Evolutionary conservation across 2,329 filamentous ascomycete genomes (phyloP), one percentile per base, ranked within the genome.

Genomic region (Epichloe sp.): DNA sequence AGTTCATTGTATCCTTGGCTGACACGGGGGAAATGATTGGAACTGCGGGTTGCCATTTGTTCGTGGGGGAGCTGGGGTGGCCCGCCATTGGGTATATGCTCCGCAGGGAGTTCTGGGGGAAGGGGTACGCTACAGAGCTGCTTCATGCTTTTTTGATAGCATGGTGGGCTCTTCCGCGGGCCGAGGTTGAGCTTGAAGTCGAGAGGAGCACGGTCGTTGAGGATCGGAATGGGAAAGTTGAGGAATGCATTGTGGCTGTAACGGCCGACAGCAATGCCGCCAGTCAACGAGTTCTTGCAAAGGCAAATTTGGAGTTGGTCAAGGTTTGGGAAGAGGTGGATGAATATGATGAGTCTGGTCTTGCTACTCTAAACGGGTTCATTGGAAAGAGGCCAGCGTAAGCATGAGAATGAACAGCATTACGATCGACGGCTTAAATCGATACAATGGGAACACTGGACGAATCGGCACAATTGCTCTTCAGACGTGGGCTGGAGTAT

Each of bases 21-120:
- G 68, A 64, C 23, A 74, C 70, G 15, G 71, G 69, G n/a, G 71
- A 77, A 55, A 61, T 82, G 34, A 65, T 82, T 50, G 74, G 79
- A 40, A 58, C 71, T 15, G 72, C 76, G 36, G 73, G 77, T 31
- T 67, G 66, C 52, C 67, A 72, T 55, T 57, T 55, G 52, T 47
- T 58, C 38, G 47, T 55, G 34, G 64, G 64, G 53, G 57, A 63
- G 49, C 60, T 71, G 17, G 76, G 75, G 46, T 80, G 77, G 77
- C 78, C 79, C 1, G 77, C 75, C 58, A 50, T 81, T 26, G 79
- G 79, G 21, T 83, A 83, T 61, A 71, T 80, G 66, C 62, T 83
- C 48, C 64, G 69, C 46, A 69, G 65, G 51, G 72, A 76, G 56
- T 58, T 64, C 50, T 83, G 79, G 79, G 75, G 6, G 23, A 26